These are phyloP conservation scores for Colletotrichum karsti DNA, from an alignment of 2,329 filamentous ascomycete species.

Conservation along the genomic window DNA sequence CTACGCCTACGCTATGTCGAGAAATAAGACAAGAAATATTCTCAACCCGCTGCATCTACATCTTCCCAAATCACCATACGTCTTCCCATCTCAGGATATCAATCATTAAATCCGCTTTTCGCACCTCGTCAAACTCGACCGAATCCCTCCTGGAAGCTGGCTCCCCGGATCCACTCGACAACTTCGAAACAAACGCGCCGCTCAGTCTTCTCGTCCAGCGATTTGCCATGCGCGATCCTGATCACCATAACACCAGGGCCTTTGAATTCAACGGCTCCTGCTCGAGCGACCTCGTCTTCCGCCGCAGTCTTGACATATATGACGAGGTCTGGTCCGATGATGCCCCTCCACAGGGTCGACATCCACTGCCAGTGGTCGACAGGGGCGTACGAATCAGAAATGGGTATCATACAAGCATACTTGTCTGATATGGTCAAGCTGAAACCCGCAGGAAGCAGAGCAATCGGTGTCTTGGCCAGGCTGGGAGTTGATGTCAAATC, in stretches of 20 bases:
- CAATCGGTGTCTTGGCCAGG: slow-evolving; percentile 66
- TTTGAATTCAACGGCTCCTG: slow-evolving; percentile 65
- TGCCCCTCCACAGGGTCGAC: slow-evolving; percentile 90
- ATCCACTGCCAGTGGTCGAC: slow-evolving; percentile 99
- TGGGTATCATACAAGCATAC: slow-evolving; percentile 78
- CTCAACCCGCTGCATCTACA: background rate
- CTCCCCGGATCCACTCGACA: slow-evolving; percentile 76
- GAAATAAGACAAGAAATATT: background rate
- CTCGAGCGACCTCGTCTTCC: slow-evolving; percentile 44
- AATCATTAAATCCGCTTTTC: background rate
- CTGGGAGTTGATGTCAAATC: slow-evolving; percentile 1
- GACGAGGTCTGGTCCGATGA: slow-evolving; percentile 82
- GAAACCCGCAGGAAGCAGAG: slow-evolving; percentile 80
- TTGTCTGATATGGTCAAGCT: slow-evolving; percentile 81
- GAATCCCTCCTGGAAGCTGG: slow-evolving; percentile 47
- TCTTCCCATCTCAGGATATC: background rate
- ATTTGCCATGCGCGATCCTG: slow-evolving; percentile 50
- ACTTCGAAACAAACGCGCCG: slow-evolving; percentile 87
- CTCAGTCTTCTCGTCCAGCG: slow-evolving; percentile 74
- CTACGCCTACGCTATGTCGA: slow-evolving; percentile 28
- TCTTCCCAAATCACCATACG: background rate
- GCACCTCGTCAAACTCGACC: slow-evolving; percentile 1
- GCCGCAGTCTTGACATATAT: slow-evolving; percentile 66
- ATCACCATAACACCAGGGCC: slow-evolving; percentile 64
- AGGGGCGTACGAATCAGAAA: slow-evolving; percentile 79